phyloP scores from a whole-genome alignment of 352 stramenopile genomes.

The Peronospora destructor region DNA sequence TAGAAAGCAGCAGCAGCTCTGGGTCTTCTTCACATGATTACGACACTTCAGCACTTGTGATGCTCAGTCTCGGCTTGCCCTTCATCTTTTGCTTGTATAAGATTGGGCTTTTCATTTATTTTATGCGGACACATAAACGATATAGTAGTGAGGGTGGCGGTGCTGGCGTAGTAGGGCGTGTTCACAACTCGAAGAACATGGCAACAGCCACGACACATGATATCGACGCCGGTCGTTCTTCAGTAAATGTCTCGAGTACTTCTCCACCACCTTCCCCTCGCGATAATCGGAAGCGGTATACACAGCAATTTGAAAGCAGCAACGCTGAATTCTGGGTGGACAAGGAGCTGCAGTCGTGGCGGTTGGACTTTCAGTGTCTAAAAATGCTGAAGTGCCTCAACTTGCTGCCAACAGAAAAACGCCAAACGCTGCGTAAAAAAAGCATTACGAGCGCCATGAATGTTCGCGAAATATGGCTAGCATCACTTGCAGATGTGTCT shows the following conservation, averaged over 20 bases:
- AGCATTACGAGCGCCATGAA: conserved; percentile 27
- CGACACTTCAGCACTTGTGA: conserved; percentile 26
- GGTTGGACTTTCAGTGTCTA: conserved; percentile 53
- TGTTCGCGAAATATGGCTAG: conserved; percentile 54
- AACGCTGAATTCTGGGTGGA: conserved; percentile 60
- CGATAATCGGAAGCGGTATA: conserved; percentile 14
- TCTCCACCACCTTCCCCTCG: conserved; percentile 17
- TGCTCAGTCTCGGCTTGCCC: conserved; percentile 28
- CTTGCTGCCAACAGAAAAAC: conserved; percentile 38
- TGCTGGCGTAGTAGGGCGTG: background rate
- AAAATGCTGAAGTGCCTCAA: conserved; percentile 56
- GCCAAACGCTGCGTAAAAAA: conserved; percentile 32
- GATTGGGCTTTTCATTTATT: conserved; percentile 31
- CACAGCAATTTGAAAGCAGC: conserved; percentile 23
- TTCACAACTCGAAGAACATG: conserved; percentile 3
- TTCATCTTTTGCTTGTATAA: conserved; percentile 42
- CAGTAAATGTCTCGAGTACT: conserved; percentile 25
- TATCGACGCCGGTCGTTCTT: conserved; percentile 17
- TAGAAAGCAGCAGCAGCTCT: conserved; percentile 8
- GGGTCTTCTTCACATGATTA: conserved; percentile 2
- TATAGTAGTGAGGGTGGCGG: conserved; percentile 3
- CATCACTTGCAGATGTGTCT: conserved; percentile 27
- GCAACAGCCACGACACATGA: conserved; percentile 12
- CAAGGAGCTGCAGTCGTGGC: conserved; percentile 60
- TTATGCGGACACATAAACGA: conserved; percentile 23